Evolutionary conservation across 1,284 basidiomycete genomes (phyloP), one percentile per base, ranked within the genome.

Genomic region (Psilocybe mexicana): DNA sequence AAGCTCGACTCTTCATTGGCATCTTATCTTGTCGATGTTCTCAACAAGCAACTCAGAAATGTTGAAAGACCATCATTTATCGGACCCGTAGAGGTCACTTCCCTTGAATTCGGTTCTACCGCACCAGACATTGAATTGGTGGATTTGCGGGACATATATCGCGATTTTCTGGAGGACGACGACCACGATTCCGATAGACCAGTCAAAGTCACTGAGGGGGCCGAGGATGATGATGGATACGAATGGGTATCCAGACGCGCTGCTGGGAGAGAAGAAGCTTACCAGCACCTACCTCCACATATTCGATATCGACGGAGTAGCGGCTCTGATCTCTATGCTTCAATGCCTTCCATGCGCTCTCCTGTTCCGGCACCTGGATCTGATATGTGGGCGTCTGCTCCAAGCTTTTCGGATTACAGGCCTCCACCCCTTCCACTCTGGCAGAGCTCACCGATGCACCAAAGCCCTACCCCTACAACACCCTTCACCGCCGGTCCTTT

Each of bases 101-200:
- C 87, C 2, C 84, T 98, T 55, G 92, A 94, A 55, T 96, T 99
- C 72, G 96, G 96, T 33, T 84, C 87, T 0, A 79, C 82, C 25
- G 72, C 87, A 3, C 96, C 97, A 1, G 90, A 96, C 60, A 82
- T 97, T 40, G 90, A 96, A 70, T 83, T 99, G 58, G 87, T 93
- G 57, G 95, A 98, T 74, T 78, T 99, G 58, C 83, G 93, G 49
- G 95, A 98, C 76, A 93, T 98, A 57, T 94, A 96, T 76, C 87
- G 88, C 42, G 95, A 96, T 69, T 98, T 98, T 69, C 79, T 93
- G 53, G 90, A 94, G 62, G 89, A 90, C 58, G 90, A 93, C 64
- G 86, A 89, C 1, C 85, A 88, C n/a, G 82, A 83, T 0, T 74
- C 80, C 6, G 69, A 74, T 23, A 75, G 72, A 8, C 76, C 80